phyloP scores from a whole-genome alignment of 768 basidiomycete species.

The Panellus pusillus region DNA sequence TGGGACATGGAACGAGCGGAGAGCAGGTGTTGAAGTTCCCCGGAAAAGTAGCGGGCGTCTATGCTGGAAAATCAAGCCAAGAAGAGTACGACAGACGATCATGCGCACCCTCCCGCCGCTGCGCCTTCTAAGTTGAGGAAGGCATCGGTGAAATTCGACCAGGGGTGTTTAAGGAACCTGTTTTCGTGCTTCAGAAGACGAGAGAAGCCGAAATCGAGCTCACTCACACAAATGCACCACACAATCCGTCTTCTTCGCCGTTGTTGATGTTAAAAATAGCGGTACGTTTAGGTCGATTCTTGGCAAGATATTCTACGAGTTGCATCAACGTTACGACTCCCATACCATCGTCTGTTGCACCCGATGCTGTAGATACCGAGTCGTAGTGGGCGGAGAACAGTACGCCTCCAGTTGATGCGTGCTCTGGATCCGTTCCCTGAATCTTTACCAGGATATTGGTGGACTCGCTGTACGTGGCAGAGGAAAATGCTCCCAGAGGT shows the following conservation, averaged over 20 bases:
- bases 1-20: constrained; percentile 57
- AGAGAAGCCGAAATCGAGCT: constrained; percentile 5
- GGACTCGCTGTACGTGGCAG: constrained; percentile 58
- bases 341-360: constrained; percentile 81
- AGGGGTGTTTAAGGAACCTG: constrained; percentile 74
- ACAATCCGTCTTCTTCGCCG: constrained; percentile 76
- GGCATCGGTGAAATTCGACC: constrained; percentile 61
- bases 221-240: constrained; percentile 65
- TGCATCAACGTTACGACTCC: constrained; percentile 66
- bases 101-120: constrained; percentile 66
- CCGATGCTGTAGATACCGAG: constrained; percentile 73
- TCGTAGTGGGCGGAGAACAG: constrained; percentile 83
- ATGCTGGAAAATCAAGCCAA: constrained; percentile 2
- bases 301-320: constrained; percentile 55
- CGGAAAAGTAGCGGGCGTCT: constrained; percentile 81
- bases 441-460: constrained; percentile 69
- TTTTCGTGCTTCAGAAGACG: neutral
- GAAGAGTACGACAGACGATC: neutral
- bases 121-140: constrained; percentile 88
- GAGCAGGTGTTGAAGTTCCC: constrained; percentile 56
- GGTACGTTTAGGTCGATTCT: constrained; percentile 53
- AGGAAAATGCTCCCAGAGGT: neutral
- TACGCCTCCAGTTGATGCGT: constrained; percentile 42
- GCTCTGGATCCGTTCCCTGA: constrained; percentile 45
- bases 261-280: constrained; percentile 86